Evolutionary conservation across 108 stramenopile genomes (phyloP).

Genomic region (Nitzschia sp.): DNA sequence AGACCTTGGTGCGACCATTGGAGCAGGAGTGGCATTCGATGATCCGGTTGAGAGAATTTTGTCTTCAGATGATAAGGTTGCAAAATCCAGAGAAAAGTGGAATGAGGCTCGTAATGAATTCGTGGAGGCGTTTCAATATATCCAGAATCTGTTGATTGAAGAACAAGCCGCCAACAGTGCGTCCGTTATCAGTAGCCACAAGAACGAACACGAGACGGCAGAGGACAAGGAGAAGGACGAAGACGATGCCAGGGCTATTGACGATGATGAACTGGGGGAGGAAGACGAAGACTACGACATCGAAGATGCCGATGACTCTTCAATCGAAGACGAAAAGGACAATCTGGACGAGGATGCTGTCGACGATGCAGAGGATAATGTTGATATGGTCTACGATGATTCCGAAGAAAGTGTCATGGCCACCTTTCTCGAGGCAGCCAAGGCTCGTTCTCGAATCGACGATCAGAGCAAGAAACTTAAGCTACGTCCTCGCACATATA

Average conservation of each 20-base stretch:
- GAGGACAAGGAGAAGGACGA: background rate
- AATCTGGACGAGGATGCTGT: background rate
- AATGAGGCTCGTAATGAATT: constrained; percentile 1
- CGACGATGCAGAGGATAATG: constrained; percentile 6
- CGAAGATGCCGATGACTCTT: background rate
- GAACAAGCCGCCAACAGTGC: background rate
- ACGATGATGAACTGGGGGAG: background rate
- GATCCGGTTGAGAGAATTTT: no score
- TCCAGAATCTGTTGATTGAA: constrained; percentile 9
- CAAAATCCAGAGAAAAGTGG: constrained; percentile 7
- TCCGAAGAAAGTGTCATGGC: constrained; percentile 19
- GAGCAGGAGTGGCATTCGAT: no score
- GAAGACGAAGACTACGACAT: background rate
- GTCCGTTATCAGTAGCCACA: background rate
- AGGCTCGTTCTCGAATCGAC: background rate
- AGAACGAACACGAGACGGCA: background rate
- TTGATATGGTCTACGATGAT: constrained; percentile 1
- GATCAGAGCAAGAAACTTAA: background rate
- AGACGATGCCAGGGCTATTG: background rate
- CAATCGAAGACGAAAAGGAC: background rate
- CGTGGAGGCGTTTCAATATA: background rate
- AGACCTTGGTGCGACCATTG: no score
- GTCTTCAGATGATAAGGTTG: no score
- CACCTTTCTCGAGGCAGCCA: constrained; percentile 11
- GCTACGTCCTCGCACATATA: background rate